Percentiles rank a stretch among this genome's conserved stretches.
Conservation (phyloP, 23 red algal genomes). For the Pyropia haitanensis region DNA sequence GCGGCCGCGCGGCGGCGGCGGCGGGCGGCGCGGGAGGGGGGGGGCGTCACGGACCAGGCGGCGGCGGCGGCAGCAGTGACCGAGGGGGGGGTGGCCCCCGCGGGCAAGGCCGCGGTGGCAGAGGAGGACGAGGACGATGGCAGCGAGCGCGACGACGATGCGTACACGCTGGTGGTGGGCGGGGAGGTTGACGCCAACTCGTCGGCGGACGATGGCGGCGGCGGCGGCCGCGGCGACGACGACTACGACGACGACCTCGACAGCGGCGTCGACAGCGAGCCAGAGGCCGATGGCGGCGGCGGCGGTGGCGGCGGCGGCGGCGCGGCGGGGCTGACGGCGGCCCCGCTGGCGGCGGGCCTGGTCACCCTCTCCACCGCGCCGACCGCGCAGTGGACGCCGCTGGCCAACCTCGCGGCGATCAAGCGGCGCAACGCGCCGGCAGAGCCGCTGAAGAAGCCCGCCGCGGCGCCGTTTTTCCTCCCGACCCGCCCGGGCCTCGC, state of each 20-base stretch:
- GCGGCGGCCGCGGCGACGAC: not conserved
- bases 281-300: slow-evolving; percentile 1
- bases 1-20: not conserved
- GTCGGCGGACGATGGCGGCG: not conserved
- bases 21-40: not conserved
- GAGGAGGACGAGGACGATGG: not conserved
- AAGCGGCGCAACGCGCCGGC: slow-evolving; percentile 57
- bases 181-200: not conserved
- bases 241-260: not conserved
- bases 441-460: slow-evolving; percentile 54
- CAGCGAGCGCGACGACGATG: not conserved
- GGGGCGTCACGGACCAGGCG: not conserved
- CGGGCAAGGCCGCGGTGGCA: not conserved
- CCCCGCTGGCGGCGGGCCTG: slow-evolving; percentile 31
- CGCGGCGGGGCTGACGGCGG: not conserved
- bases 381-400: slow-evolving; percentile 43
- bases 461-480: slow-evolving; percentile 75
- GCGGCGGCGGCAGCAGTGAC: not conserved
- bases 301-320: not conserved
- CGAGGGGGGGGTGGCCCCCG: no score
- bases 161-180: not conserved
- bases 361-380: slow-evolving; percentile 52
- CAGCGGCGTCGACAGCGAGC: not conserved
- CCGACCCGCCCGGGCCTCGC: slow-evolving; percentile 46
- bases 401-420: slow-evolving; percentile 61